Evolutionary conservation across 768 basidiomycete species (phyloP).

Genomic region (Leccinum olivaceopallidum): DNA sequence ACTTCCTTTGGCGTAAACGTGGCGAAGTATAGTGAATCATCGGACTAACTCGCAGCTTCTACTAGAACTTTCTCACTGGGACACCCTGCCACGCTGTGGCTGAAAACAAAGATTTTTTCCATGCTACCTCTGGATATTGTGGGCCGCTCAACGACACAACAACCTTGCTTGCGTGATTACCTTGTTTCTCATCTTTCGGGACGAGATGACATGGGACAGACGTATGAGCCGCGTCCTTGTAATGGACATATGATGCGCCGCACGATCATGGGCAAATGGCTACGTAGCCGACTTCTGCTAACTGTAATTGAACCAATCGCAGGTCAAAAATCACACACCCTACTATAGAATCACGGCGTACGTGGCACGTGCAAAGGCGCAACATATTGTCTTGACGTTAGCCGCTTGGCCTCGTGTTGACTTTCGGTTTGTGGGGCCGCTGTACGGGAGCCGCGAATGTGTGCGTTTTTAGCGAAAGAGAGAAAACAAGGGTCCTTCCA

Average conservation of each 20-base stretch:
- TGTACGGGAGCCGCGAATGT: neutral
- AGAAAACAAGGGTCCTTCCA: neutral
- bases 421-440: neutral
- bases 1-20: neutral
- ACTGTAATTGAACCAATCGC: neutral
- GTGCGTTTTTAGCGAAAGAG: neutral
- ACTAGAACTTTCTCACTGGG: neutral
- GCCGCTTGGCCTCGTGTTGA: neutral
- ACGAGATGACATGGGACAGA: neutral
- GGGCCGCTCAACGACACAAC: neutral
- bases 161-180: neutral
- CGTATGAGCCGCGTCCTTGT: neutral
- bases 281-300: neutral
- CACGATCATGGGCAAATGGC: neutral
- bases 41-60: neutral
- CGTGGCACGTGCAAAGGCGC: neutral
- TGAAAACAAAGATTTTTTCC: neutral
- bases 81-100: neutral
- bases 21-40: neutral
- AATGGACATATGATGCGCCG: neutral
- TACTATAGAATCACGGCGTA: neutral
- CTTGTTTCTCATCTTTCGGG: neutral
- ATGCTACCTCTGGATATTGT: neutral
- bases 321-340: neutral
- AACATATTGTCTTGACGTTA: neutral